Conservation (phyloP, 192 early-diverging fungal genomes). For the Geranomyces variabilis region DNA sequence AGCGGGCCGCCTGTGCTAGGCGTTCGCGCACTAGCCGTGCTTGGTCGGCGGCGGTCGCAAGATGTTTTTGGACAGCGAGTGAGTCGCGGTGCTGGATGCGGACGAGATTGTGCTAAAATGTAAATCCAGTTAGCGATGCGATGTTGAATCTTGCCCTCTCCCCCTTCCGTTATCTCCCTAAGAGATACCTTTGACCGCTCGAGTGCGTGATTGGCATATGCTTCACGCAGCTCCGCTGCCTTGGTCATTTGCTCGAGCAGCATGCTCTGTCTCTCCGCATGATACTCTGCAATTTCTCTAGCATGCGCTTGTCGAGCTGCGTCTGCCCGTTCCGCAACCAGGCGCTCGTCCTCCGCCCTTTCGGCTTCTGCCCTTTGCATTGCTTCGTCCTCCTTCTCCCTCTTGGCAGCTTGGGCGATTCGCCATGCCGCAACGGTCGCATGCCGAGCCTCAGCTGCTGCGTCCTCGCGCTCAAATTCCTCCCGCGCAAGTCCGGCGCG, state of each 20-base stretch:
- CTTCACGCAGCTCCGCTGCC: not conserved
- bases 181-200: slow-evolving; percentile 2
- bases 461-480: not conserved
- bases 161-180: not conserved
- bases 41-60: not conserved
- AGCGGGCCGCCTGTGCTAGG: not conserved
- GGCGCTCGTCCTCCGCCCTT: not conserved
- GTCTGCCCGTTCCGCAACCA: not conserved
- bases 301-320: not conserved
- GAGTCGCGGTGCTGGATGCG: not conserved
- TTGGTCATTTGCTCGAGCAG: not conserved
- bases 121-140: too few relatives aligned
- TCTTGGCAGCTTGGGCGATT: not conserved
- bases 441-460: not conserved
- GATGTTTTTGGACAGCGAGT: not conserved
- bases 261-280: not conserved
- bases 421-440: not conserved
- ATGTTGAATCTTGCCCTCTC: not conserved
- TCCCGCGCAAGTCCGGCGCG: not conserved
- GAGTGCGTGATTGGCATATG: not conserved
- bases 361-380: not conserved
- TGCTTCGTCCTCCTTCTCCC: not conserved
- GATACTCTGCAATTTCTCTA: not conserved
- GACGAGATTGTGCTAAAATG: slow-evolving; percentile 2
- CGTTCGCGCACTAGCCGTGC: not conserved